Conservation (phyloP, 2,329 filamentous ascomycete genomes). For the Chaetomium olivaceum region DNA sequence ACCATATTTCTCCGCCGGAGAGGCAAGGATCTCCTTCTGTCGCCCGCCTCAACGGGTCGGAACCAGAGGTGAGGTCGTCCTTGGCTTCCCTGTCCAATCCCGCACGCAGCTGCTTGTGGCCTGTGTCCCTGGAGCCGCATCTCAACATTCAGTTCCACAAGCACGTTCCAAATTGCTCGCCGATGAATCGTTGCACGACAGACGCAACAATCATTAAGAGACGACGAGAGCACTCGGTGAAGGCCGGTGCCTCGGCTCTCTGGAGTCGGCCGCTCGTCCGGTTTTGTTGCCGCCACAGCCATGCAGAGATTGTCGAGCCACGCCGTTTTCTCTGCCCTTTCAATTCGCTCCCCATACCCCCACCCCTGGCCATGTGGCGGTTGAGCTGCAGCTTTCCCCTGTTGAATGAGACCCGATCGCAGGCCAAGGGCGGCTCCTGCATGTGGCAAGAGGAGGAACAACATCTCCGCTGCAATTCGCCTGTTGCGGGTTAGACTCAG, state of each 20-base stretch:
- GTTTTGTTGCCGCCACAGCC: neutral
- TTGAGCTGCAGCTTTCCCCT: neutral
- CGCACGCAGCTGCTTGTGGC: neutral
- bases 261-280: neutral
- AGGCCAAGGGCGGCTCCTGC: slow-evolving; percentile 7
- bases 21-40: neutral
- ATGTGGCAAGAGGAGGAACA: neutral
- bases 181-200: neutral
- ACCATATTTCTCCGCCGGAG: neutral
- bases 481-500: neutral
- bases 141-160: neutral
- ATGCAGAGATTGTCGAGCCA: neutral
- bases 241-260: neutral
- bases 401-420: neutral
- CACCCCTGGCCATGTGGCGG: neutral
- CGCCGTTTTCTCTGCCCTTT: neutral
- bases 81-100: neutral
- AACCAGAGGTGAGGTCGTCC: neutral
- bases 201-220: neutral
- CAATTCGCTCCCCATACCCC: neutral
- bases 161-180: neutral
- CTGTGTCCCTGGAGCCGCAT: neutral
- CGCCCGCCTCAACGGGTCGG: neutral
- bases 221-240: neutral
- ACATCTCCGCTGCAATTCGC: neutral